Evolutionary conservation across 495 filamentous ascomycete genomes (phyloP).

Genomic region (Penicillium dipodomyicola): DNA sequence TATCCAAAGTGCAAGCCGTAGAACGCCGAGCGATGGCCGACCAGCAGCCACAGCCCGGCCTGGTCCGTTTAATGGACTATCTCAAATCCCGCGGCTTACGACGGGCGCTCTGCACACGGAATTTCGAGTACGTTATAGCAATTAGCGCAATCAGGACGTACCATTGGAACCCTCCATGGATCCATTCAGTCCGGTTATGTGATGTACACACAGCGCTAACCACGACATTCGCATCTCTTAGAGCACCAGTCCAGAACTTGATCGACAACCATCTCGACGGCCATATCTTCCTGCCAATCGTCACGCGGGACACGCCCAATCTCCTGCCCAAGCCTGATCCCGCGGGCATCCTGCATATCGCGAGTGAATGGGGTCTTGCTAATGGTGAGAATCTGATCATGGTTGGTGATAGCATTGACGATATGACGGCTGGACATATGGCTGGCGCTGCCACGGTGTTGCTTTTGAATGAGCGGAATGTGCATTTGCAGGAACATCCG

Average conservation of each 20-base stretch:
- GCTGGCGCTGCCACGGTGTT: slow-evolving; percentile 90
- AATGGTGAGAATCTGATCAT: slow-evolving; percentile 53
- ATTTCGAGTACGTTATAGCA: slow-evolving; percentile 66
- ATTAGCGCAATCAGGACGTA: background rate
- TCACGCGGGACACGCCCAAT: slow-evolving; percentile 75
- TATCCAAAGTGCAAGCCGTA: slow-evolving; percentile 69
- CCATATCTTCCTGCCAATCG: slow-evolving; percentile 71
- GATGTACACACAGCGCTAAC: background rate
- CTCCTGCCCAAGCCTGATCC: slow-evolving; percentile 81
- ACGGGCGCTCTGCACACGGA: slow-evolving; percentile 89
- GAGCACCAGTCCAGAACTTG: slow-evolving; percentile 65
- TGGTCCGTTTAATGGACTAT: slow-evolving; percentile 73
- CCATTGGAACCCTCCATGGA: background rate
- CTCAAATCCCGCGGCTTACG: slow-evolving; percentile 62
- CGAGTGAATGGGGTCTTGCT: slow-evolving; percentile 64
- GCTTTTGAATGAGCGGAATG: slow-evolving; percentile 77
- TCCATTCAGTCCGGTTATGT: background rate
- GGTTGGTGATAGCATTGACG: slow-evolving; percentile 89
- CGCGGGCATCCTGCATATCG: slow-evolving; percentile 83
- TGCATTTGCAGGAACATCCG: slow-evolving; percentile 66
- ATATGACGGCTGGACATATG: slow-evolving; percentile 81
- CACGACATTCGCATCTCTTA: slow-evolving; percentile 17
- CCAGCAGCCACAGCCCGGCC: slow-evolving; percentile 78
- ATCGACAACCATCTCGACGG: slow-evolving; percentile 67
- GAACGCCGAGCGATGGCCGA: slow-evolving; percentile 74